phyloP scores from a whole-genome alignment of 768 basidiomycete genomes.

The Lactarius hatsudake region DNA sequence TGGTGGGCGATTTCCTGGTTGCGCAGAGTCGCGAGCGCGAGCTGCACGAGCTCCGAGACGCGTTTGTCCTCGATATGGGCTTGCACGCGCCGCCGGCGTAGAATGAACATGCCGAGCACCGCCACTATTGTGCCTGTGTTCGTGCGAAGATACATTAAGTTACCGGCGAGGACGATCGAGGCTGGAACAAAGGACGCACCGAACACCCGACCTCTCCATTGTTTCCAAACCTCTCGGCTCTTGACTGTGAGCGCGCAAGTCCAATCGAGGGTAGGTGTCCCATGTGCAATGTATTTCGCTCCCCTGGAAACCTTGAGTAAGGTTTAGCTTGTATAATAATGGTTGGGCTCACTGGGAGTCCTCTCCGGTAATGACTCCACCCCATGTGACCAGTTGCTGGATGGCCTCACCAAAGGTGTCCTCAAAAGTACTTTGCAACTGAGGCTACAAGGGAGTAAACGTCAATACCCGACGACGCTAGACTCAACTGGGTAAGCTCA shows the following conservation, averaged over 20 bases:
- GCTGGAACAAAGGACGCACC: slow-evolving; percentile 42
- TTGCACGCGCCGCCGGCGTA: slow-evolving; percentile 46
- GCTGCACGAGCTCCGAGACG: slow-evolving; percentile 71
- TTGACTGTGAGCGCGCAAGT: slow-evolving; percentile 65
- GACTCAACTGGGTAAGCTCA: slow-evolving; percentile 32
- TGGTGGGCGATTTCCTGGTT: slow-evolving; percentile 82
- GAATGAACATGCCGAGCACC: slow-evolving; percentile 26
- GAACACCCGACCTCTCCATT: slow-evolving; percentile 62
- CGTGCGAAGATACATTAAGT: slow-evolving; percentile 17
- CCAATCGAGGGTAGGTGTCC: slow-evolving; percentile 63
- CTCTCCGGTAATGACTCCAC: slow-evolving; percentile 63
- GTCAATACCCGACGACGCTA: not conserved
- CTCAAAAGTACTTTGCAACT: slow-evolving; percentile 56
- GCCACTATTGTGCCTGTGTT: slow-evolving; percentile 27
- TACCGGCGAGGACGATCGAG: not conserved
- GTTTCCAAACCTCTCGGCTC: slow-evolving; percentile 60
- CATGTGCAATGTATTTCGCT: slow-evolving; percentile 71
- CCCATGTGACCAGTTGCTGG: slow-evolving; percentile 71
- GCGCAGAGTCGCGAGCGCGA: slow-evolving; percentile 74
- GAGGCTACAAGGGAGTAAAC: slow-evolving; percentile 40
- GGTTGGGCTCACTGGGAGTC: slow-evolving; percentile 56
- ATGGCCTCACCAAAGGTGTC: slow-evolving; percentile 79
- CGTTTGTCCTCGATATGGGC: slow-evolving; percentile 59
- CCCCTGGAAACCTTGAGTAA: slow-evolving; percentile 45
- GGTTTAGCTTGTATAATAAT: not conserved